Evolutionary conservation across 108 stramenopile species (phyloP).

Genomic region (Fragilaria radians): DNA sequence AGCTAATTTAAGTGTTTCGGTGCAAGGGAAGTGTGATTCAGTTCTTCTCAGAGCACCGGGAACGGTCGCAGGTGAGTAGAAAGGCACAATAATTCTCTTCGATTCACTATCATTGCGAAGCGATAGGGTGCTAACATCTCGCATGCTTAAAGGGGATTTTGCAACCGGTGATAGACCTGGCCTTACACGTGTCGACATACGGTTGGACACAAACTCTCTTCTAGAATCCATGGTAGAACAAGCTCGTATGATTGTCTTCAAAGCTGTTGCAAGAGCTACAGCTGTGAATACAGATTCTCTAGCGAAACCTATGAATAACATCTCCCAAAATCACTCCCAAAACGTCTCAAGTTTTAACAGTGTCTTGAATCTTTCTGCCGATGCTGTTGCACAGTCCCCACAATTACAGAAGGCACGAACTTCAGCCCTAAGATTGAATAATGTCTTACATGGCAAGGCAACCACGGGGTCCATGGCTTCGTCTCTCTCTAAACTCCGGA

Average conservation of each 20-base stretch:
- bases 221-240: constrained; percentile 55
- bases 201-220: constrained; percentile 32
- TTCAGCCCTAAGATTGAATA: constrained; percentile 37
- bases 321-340: background rate
- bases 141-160: constrained; percentile 23
- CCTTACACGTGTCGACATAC: constrained; percentile 32
- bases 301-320: background rate
- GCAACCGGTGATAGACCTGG: constrained; percentile 13
- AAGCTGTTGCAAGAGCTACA: constrained; percentile 50
- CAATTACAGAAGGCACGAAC: constrained; percentile 29
- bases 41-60: constrained; percentile 49
- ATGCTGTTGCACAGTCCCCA: background rate
- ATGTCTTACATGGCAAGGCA: constrained; percentile 20
- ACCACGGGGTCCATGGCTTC: background rate
- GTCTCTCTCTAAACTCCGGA: constrained; percentile 20
- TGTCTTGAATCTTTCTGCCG: constrained; percentile 22
- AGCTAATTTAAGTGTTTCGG: constrained; percentile 23
- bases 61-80: constrained; percentile 45
- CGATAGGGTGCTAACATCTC: background rate
- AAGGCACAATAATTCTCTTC: background rate
- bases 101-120: background rate
- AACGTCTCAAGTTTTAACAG: constrained; percentile 19
- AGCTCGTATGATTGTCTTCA: constrained; percentile 53
- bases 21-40: constrained; percentile 27
- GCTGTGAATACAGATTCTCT: constrained; percentile 9